Percentiles rank a stretch among this genome's conserved stretches.
phyloP scores from a whole-genome alignment of 1,284 basidiomycete species.

The Stygiomarasmius scandens region DNA sequence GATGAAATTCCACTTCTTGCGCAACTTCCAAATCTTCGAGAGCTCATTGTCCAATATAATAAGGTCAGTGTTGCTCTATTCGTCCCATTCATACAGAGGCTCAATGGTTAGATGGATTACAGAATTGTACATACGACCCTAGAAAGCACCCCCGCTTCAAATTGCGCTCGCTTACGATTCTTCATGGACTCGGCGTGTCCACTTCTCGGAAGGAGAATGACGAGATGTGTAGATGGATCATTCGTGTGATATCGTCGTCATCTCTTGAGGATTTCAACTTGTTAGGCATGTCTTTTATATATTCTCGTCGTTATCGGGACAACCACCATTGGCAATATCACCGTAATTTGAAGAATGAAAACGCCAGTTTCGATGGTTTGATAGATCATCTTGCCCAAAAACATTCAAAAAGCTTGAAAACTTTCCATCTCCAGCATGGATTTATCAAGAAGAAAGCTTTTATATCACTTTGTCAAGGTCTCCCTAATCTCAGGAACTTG shows the following conservation, averaged over 20 bases:
- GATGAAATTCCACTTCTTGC: too few relatives aligned
- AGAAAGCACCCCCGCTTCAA: too few relatives aligned
- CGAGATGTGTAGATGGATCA: neutral
- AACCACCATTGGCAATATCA: neutral
- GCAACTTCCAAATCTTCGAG: too few relatives aligned
- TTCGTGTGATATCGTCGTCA: neutral
- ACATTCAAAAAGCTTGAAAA: neutral
- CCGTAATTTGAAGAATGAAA: neutral
- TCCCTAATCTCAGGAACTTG: neutral
- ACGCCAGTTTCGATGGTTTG: neutral
- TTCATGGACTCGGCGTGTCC: neutral
- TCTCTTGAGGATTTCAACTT: neutral
- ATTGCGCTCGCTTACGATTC: neutral
- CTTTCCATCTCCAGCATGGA: neutral
- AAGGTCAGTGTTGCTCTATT: too few relatives aligned
- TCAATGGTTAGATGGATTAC: too few relatives aligned
- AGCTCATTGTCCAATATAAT: too few relatives aligned
- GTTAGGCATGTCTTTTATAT: neutral
- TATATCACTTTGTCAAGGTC: neutral
- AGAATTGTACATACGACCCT: too few relatives aligned
- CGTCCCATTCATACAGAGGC: too few relatives aligned
- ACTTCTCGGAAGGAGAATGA: neutral
- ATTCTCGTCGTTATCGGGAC: neutral
- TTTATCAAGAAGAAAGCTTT: neutral
- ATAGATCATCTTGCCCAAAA: neutral